Evolutionary conservation across 2,329 filamentous ascomycete species (phyloP), one percentile per base, ranked within the genome.

Genomic region (Fusarium stilboides): DNA sequence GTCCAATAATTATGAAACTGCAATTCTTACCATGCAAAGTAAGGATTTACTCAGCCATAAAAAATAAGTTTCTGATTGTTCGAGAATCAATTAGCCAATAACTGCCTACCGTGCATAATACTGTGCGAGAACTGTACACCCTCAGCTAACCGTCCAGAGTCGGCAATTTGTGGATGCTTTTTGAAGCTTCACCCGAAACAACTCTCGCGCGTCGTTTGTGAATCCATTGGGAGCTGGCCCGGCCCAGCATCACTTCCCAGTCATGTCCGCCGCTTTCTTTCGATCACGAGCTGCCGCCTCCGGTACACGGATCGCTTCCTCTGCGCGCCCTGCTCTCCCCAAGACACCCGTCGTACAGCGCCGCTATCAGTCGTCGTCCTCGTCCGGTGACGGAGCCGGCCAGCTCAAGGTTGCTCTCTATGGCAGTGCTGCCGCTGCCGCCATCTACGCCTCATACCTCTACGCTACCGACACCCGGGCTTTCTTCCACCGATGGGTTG

Each of bases 381-480:
- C 79, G 47, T 69, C 74, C 44, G 75, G 73, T 63, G 65, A 73
- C 49, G 73, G 70, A 56, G 75, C 74, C 49, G 59, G 59, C n/a
- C 65, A 71, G 28, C 62, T 75, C 40, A 84, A 81, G 65, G 75
- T 78, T 10, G 63, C 81, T 24, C 64, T 84, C 22, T 83, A 82
- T 63, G 76, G 82, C 47, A 77, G 81, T 31, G 78, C 80, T 10
- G 60, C 86, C 9, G 81, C 80, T 9, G 78, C 81, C 5, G 76
- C 81, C 4, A 73, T 83, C 26, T 83, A 80, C 54, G 80, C 85
- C 45, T 80, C 84, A 43, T 93, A 91, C 77, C 79, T 92, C 67
- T 94, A 94, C 75, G 80, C 84, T n/a, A 94, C 91, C 55, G 92
- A 94, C 77, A 94, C 91, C 8, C 85, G 92, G 65, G 89, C 91